Percentiles rank a stretch among this genome's conserved stretches.
phyloP scores from a whole-genome alignment of 2,329 filamentous ascomycete genomes.

The Talaromyces sp. region DNA sequence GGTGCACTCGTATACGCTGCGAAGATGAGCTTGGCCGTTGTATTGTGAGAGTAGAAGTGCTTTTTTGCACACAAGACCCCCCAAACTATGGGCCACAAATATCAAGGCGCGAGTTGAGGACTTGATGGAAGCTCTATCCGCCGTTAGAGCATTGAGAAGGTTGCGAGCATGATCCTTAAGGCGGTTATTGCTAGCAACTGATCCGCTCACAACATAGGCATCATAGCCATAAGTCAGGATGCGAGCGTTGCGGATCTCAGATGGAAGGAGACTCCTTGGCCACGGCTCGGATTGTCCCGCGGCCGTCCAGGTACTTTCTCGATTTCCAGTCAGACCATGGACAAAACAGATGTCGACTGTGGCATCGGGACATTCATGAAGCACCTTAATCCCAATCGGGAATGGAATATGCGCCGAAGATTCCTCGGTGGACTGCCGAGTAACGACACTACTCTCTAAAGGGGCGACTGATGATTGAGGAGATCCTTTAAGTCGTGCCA shows the following conservation, averaged over 20 bases:
- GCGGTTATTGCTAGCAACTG: neutral
- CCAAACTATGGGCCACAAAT: slow-evolving; percentile 31
- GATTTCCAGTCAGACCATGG: neutral
- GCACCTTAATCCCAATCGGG: neutral
- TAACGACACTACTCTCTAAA: too few species aligned
- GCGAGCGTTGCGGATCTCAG: slow-evolving; percentile 12
- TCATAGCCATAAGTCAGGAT: slow-evolving; percentile 21
- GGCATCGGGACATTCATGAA: neutral
- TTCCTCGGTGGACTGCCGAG: neutral
- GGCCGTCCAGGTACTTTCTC: slow-evolving; percentile 14
- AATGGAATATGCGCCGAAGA: too few species aligned
- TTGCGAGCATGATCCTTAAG: neutral
- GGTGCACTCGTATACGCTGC: slow-evolving; percentile 29
- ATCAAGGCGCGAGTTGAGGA: slow-evolving; percentile 29
- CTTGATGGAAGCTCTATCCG: neutral
- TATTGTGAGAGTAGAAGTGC: slow-evolving; percentile 34
- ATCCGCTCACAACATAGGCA: slow-evolving; percentile 17
- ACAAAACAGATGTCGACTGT: neutral
- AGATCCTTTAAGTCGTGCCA: too few species aligned
- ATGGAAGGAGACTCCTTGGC: slow-evolving; percentile 20
- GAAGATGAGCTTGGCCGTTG: slow-evolving; percentile 30
- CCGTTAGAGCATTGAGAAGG: neutral
- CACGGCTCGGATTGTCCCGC: slow-evolving; percentile 14
- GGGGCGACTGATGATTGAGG: too few species aligned
- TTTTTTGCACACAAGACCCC: slow-evolving; percentile 36